Evolutionary conservation across 305 asterid species (phyloP).

Genomic region (Fraxinus greggii): DNA sequence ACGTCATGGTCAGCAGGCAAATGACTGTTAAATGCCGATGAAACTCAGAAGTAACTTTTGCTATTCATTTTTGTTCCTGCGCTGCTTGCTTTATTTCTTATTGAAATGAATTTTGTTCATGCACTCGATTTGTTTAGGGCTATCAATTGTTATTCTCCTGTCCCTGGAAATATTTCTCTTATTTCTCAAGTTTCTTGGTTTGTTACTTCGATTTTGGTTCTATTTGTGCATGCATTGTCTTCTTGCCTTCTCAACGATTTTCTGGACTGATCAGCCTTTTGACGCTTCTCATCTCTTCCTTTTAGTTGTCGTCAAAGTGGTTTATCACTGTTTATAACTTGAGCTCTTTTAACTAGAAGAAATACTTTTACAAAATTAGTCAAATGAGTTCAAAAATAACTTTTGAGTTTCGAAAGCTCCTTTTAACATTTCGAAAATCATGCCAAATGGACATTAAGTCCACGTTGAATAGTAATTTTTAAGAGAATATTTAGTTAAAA

Average conservation of each 20-base stretch:
- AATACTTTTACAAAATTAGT: too few relatives aligned
- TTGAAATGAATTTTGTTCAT: background rate
- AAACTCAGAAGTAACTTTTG: slow-evolving; percentile 49
- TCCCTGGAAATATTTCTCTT: background rate
- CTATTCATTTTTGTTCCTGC: slow-evolving; percentile 35
- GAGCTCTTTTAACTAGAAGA: too few relatives aligned
- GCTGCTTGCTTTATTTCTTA: slow-evolving; percentile 28
- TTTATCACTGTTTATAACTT: too few relatives aligned
- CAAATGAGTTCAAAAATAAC: too few relatives aligned
- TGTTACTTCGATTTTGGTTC: background rate
- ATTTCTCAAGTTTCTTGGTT: background rate
- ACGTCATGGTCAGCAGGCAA: slow-evolving; percentile 30
- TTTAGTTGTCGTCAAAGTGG: background rate
- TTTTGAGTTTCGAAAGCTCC: too few relatives aligned
- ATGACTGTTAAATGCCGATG: slow-evolving; percentile 25
- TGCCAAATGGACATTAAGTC: too few relatives aligned
- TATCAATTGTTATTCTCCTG: background rate
- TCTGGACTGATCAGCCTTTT: background rate
- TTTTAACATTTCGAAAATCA: too few relatives aligned
- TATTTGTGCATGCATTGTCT: too few relatives aligned
- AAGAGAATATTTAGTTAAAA: too few relatives aligned
- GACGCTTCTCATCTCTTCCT: background rate
- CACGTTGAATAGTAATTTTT: too few relatives aligned
- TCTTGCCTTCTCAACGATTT: background rate
- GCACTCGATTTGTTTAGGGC: background rate